Conservation (phyloP, 805 yeast genomes). For the Suhomyces tanzawaensis region DNA sequence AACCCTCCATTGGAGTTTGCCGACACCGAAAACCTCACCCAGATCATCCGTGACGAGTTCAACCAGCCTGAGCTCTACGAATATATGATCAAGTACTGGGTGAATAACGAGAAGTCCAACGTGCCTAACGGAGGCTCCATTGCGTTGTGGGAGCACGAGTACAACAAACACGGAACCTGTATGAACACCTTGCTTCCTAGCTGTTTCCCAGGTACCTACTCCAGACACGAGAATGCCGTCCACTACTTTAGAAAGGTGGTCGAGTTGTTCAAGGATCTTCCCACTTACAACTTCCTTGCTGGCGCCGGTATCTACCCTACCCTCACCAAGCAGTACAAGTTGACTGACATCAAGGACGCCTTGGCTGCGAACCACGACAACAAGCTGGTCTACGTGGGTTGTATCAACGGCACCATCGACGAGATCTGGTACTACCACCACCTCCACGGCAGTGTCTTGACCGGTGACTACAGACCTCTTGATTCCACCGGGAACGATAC, state of each 20-base stretch:
- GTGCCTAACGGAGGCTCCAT: slow-evolving; percentile 27
- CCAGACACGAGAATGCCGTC: slow-evolving; percentile 30
- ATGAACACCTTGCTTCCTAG: slow-evolving; percentile 35
- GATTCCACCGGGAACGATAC: slow-evolving; percentile 54
- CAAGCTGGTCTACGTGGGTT: slow-evolving; percentile 34
- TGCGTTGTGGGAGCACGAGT: slow-evolving; percentile 42
- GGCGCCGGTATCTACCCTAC: slow-evolving; percentile 38
- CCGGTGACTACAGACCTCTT: slow-evolving; percentile 53
- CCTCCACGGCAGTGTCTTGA: slow-evolving; percentile 67
- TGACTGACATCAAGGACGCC: slow-evolving; percentile 30
- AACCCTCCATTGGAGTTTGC: slow-evolving; percentile 28
- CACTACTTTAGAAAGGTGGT: slow-evolving; percentile 27
- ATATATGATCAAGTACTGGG: slow-evolving; percentile 32
- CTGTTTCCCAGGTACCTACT: slow-evolving; percentile 33
- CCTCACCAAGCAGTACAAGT: slow-evolving; percentile 30
- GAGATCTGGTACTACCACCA: slow-evolving; percentile 82
- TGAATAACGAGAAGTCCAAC: slow-evolving; percentile 15
- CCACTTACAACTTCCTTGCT: slow-evolving; percentile 35
- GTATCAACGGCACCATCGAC: slow-evolving; percentile 40
- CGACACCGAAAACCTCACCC: slow-evolving; percentile 26
- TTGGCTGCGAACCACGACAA: slow-evolving; percentile 31
- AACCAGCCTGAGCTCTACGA: slow-evolving; percentile 23
- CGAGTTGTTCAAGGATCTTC: slow-evolving; percentile 27
- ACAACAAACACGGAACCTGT: slow-evolving; percentile 45
- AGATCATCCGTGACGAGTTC: slow-evolving; percentile 26